These are phyloP conservation scores for Xylaria hypoxylon DNA, from an alignment of 2,329 filamentous ascomycete genomes.

Conservation along the genomic window DNA sequence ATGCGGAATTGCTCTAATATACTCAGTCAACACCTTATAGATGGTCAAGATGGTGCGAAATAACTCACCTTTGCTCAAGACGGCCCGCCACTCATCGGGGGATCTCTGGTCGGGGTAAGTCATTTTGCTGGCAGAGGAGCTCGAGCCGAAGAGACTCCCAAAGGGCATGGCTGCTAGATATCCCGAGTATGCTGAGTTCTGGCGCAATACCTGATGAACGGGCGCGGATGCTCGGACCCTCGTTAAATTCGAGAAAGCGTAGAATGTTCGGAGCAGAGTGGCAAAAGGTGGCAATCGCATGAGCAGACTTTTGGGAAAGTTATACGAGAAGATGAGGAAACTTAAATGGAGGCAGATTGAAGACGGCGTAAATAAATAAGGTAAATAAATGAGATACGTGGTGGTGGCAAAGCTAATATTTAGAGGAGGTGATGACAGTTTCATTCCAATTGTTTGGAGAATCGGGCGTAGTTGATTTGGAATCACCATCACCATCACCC, in stretches of 20 bases:
- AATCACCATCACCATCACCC: constrained; percentile 25
- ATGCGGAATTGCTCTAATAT: constrained; percentile 92
- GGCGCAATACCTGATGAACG: constrained; percentile 36
- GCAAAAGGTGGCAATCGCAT: constrained; percentile 66
- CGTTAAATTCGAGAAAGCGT: constrained; percentile 60
- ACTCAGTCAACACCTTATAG: constrained; percentile 24
- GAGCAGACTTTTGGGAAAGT: constrained; percentile 30
- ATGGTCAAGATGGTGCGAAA: constrained; percentile 10
- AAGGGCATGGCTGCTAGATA: constrained; percentile 86
- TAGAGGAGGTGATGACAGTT: constrained; percentile 37
- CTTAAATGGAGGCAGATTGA: background rate
- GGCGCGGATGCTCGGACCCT: constrained; percentile 51
- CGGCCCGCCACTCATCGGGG: constrained; percentile 88
- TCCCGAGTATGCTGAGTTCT: constrained; percentile 48
- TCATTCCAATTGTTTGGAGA: constrained; percentile 18
- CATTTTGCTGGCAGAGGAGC: constrained; percentile 69
- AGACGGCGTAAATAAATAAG: constrained; percentile 22
- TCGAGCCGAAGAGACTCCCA: constrained; percentile 76
- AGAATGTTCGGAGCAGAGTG: constrained; percentile 59
- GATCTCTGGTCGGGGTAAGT: constrained; percentile 83
- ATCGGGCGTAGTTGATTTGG: constrained; percentile 28
- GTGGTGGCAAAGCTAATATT: constrained; percentile 23
- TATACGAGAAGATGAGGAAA: background rate
- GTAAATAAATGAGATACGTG: constrained; percentile 11
- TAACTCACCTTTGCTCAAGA: constrained; percentile 70